A percentile compares a stretch with the other conserved stretches of the same genome.
Evolutionary conservation across 176 grass and related monocot species (phyloP).

Genomic region (Zoysia japonica): DNA sequence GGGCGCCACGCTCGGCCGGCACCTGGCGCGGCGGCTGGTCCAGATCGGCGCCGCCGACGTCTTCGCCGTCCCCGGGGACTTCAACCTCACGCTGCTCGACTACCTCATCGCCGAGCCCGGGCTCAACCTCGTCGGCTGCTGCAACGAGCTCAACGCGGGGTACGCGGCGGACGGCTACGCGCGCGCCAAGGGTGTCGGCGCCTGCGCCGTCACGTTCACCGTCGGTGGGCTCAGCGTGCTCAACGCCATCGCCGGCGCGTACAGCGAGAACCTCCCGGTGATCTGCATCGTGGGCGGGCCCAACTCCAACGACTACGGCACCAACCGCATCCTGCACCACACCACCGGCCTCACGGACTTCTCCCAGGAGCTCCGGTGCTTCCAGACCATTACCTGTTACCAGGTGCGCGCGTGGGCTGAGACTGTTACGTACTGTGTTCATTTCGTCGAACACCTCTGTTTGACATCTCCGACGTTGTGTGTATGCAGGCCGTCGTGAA

Average conservation of each 20-base stretch:
- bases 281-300: conserved; percentile 79
- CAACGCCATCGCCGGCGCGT: conserved; percentile 78
- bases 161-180: conserved; percentile 83
- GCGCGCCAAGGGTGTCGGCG: conserved; percentile 55
- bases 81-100: conserved; percentile 81
- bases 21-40: conserved; percentile 72
- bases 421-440: neutral
- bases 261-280: conserved; percentile 73
- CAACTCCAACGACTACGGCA: conserved; percentile 80
- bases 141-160: conserved; percentile 93
- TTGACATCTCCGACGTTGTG: neutral
- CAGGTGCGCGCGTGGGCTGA: conserved; percentile 35
- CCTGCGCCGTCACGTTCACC: conserved; percentile 82
- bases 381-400: conserved; percentile 71
- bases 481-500: conserved; percentile 57
- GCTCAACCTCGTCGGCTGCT: conserved; percentile 74
- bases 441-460: conserved; percentile 31
- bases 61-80: conserved; percentile 77
- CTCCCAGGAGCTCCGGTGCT: conserved; percentile 80
- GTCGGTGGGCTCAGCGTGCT: conserved; percentile 78
- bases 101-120: conserved; percentile 72
- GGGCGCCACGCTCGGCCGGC: conserved; percentile 53
- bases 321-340: conserved; percentile 78
- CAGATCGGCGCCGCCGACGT: conserved; percentile 71
- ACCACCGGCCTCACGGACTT: conserved; percentile 82